Evolutionary conservation across 805 yeast species (phyloP).

Genomic region (Sugiyamaella smithiae): DNA sequence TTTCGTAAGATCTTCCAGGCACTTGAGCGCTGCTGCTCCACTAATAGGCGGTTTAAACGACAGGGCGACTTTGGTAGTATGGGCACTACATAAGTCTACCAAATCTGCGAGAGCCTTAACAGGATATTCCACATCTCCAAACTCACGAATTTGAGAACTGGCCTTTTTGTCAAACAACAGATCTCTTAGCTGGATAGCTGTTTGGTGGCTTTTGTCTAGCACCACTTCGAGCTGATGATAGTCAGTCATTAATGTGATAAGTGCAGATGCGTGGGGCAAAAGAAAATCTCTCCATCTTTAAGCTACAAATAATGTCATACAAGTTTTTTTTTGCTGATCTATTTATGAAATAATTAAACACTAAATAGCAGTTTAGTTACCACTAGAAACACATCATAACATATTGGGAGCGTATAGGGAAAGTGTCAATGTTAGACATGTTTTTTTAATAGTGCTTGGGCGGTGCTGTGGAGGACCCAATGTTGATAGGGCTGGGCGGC

Average conservation of each 20-base stretch:
- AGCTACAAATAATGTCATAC: too few species aligned
- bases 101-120: constrained; percentile 59
- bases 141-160: neutral
- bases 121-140: constrained; percentile 39
- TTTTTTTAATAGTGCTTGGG: too few species aligned
- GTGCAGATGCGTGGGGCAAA: too few species aligned
- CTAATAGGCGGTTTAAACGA: constrained; percentile 61
- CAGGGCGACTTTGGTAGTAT: constrained; percentile 72
- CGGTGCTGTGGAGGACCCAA: too few species aligned
- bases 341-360: too few species aligned
- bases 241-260: neutral
- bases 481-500: too few species aligned
- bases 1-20: constrained; percentile 39
- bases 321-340: too few species aligned
- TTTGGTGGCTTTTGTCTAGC: neutral
- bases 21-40: constrained; percentile 47
- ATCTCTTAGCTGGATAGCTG: neutral
- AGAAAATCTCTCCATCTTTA: too few species aligned
- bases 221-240: constrained; percentile 1
- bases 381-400: too few species aligned
- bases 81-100: constrained; percentile 61
- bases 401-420: too few species aligned
- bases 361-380: too few species aligned
- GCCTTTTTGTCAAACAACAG: neutral
- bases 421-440: too few species aligned